Conservation (phyloP, 2,329 filamentous ascomycete genomes). For the Monilinia aucupariae region DNA sequence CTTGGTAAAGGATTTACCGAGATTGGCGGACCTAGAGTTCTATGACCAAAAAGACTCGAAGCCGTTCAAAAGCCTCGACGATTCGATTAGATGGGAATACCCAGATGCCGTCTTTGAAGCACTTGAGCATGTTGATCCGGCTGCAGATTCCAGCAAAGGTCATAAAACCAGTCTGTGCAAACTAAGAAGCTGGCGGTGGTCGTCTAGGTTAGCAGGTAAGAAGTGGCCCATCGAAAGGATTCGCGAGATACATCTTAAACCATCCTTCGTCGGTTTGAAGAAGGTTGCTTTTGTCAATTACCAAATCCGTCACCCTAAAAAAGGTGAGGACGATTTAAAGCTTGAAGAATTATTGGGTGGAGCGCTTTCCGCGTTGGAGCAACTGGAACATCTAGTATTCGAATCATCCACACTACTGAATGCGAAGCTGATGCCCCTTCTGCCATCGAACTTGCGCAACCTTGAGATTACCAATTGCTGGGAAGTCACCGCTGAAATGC, state of each 20-base stretch:
- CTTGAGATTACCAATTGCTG: constrained; percentile 77
- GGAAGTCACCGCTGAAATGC: constrained; percentile 61
- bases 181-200: constrained; percentile 57
- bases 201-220: constrained; percentile 46
- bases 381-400: constrained; percentile 63
- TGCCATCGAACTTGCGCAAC: constrained; percentile 61
- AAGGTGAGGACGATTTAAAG: constrained; percentile 36
- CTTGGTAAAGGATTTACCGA: constrained; percentile 59
- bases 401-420: constrained; percentile 70
- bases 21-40: constrained; percentile 64
- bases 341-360: constrained; percentile 40
- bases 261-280: constrained; percentile 51
- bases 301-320: constrained; percentile 46
- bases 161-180: constrained; percentile 32
- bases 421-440: constrained; percentile 57
- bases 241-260: constrained; percentile 46
- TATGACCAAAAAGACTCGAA: constrained; percentile 64
- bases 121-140: constrained; percentile 52
- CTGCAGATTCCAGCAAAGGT: constrained; percentile 25
- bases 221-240: constrained; percentile 47
- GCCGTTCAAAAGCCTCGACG: constrained; percentile 56
- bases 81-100: constrained; percentile 63
- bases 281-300: constrained; percentile 59
- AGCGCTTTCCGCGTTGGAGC: constrained; percentile 50
- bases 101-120: constrained; percentile 59